These are phyloP conservation scores for Naganishia albida DNA, from an alignment of 1,284 basidiomycete species.

Conservation along the genomic window DNA sequence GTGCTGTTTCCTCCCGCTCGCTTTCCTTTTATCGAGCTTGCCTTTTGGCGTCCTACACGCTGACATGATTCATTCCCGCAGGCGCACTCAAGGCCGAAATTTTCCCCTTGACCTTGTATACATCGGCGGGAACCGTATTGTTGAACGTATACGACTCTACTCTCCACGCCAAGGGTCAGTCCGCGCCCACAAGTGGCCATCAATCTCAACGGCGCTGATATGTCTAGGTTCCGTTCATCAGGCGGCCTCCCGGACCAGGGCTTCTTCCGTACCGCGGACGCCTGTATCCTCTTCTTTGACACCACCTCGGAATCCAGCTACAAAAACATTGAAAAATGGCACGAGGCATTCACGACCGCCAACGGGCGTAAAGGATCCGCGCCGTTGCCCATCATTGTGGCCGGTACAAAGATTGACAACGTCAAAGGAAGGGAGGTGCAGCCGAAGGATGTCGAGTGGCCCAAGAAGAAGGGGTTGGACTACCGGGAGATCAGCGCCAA, in stretches of 20 bases:
- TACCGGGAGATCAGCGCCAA: conserved; percentile 37
- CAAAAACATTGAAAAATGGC: conserved; percentile 36
- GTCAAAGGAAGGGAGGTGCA: conserved; percentile 37
- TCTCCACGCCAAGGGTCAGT: conserved; percentile 33
- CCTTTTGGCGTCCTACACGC: no score
- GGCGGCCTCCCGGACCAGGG: conserved; percentile 37
- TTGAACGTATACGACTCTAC: conserved; percentile 38
- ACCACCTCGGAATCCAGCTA: conserved; percentile 37
- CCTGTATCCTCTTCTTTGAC: conserved; percentile 36
- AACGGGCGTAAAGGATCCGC: conserved; percentile 36
- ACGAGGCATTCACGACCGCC: conserved; percentile 33
- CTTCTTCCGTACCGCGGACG: conserved; percentile 36
- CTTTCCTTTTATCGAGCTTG: not conserved
- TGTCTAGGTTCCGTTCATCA: conserved; percentile 5
- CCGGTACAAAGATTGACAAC: conserved; percentile 38
- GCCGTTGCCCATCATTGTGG: conserved; percentile 35
- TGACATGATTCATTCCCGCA: conserved; percentile 2
- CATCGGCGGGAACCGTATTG: conserved; percentile 33
- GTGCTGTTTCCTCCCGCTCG: not conserved
- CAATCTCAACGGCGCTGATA: no score
- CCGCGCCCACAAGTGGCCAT: not conserved
- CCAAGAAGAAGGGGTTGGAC: conserved; percentile 33
- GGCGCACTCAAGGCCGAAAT: conserved; percentile 37
- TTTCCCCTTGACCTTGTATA: conserved; percentile 34
- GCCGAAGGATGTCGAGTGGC: conserved; percentile 36